A percentile compares a stretch with the other conserved stretches of the same genome.
phyloP scores from a whole-genome alignment of 106 monocot species.

The Dendrobium huoshanense region DNA sequence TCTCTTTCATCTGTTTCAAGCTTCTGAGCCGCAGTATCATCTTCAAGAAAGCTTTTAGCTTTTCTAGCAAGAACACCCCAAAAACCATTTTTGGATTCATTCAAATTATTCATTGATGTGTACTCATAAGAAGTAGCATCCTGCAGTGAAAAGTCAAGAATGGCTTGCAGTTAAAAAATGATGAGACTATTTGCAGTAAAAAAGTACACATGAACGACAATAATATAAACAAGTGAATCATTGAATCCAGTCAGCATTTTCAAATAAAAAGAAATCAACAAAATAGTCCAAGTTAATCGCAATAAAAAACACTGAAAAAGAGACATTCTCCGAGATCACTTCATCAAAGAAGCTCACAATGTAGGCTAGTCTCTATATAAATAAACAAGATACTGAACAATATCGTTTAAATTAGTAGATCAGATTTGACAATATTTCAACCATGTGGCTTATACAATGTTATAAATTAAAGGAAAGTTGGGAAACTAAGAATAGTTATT shows the following conservation, averaged over 20 bases:
- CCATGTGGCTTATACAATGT: background rate
- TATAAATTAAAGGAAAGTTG: background rate
- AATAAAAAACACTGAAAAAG: background rate
- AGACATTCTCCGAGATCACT: background rate
- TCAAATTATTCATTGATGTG: slow-evolving; percentile 51
- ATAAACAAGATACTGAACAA: background rate
- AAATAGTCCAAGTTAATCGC: background rate
- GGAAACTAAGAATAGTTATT: background rate
- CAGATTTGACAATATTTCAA: background rate
- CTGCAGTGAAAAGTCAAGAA: slow-evolving; percentile 23
- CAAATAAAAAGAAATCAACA: background rate
- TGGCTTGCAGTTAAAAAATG: background rate
- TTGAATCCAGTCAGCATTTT: background rate
- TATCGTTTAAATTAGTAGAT: background rate
- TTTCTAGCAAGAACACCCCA: slow-evolving; percentile 72
- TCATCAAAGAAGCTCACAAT: background rate
- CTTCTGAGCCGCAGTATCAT: slow-evolving; percentile 27
- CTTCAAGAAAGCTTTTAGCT: slow-evolving; percentile 67
- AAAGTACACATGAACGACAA: background rate
- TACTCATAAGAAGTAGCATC: slow-evolving; percentile 40
- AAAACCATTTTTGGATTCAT: slow-evolving; percentile 61
- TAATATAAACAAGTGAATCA: background rate
- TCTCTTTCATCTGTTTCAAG: slow-evolving; percentile 25
- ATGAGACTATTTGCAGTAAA: background rate
- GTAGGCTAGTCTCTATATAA: background rate